phyloP scores from a whole-genome alignment of 305 asterid genomes.

The Fraxinus xanthoxyloides region DNA sequence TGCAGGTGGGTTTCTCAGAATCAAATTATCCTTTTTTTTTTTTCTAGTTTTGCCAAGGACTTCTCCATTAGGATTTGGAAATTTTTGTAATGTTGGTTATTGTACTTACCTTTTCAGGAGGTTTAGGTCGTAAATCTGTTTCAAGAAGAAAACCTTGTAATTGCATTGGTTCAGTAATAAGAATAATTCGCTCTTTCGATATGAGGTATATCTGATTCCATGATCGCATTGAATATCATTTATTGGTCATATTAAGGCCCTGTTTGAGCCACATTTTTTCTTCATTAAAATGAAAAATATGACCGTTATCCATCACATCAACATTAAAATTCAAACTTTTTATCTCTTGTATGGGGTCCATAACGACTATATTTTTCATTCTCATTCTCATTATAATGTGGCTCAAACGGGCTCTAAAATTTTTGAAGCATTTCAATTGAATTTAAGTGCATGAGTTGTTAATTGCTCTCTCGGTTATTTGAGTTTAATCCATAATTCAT shows the following conservation, averaged over 20 bases:
- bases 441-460: no score
- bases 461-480: no score
- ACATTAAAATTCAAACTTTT: no score
- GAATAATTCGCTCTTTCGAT: constrained; percentile 47
- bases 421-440: no score
- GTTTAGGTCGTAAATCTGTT: constrained; percentile 34
- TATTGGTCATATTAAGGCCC: constrained; percentile 7
- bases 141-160: constrained; percentile 40
- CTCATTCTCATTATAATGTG: no score
- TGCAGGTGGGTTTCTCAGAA: constrained; percentile 36
- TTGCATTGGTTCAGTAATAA: constrained; percentile 71
- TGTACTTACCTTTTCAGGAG: constrained; percentile 42
- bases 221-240: background rate
- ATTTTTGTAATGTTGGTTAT: constrained; percentile 15
- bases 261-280: no score
- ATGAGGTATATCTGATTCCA: constrained; percentile 42
- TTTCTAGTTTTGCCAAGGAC: background rate
- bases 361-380: no score
- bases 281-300: no score
- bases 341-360: no score
- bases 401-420: no score
- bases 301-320: no score
- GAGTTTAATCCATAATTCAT: no score
- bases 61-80: background rate
- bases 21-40: background rate